phyloP scores from a whole-genome alignment of 1,284 basidiomycete species.

The Microbotryum lychnidis-dioicae region DNA sequence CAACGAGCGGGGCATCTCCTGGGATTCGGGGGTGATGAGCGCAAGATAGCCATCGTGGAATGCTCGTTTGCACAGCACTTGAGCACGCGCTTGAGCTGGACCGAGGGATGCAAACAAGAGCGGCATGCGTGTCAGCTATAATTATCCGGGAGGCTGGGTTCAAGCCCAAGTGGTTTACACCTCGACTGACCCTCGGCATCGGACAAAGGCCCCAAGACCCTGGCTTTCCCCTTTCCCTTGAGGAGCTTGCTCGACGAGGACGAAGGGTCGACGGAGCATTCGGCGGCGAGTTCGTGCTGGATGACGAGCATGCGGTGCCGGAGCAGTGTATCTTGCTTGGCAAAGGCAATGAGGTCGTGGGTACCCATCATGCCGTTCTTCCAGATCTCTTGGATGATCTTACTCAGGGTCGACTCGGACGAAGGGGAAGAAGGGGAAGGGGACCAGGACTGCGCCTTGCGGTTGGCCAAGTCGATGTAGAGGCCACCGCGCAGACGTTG shows the following conservation, averaged over 20 bases:
- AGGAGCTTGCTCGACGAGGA: slow-evolving; percentile 3
- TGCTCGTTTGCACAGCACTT: slow-evolving; percentile 15
- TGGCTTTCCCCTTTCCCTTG: slow-evolving; percentile 1
- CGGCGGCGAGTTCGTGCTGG: not conserved
- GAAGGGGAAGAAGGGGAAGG: slow-evolving; percentile 4
- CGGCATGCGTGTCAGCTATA: too few species aligned
- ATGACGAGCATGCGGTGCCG: slow-evolving; percentile 3
- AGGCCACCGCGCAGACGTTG: slow-evolving; percentile 38
- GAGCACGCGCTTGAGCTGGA: too few species aligned
- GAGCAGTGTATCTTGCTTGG: slow-evolving; percentile 10
- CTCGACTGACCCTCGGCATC: too few species aligned
- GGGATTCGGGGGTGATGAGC: slow-evolving; percentile 29
- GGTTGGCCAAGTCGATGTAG: slow-evolving; percentile 68
- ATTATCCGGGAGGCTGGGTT: too few species aligned
- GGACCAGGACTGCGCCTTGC: slow-evolving; percentile 45
- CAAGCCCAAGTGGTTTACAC: too few species aligned
- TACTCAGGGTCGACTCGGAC: slow-evolving; percentile 1
- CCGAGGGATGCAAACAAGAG: too few species aligned
- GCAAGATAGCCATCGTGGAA: slow-evolving; percentile 25
- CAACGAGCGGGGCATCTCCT: slow-evolving; percentile 23
- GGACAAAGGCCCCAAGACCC: not conserved
- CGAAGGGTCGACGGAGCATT: not conserved
- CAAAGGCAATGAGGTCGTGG: not conserved
- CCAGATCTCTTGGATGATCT: slow-evolving; percentile 3
- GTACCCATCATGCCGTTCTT: too few species aligned